phyloP scores from a whole-genome alignment of 2,329 filamentous ascomycete genomes.

The Exophiala spinifera region DNA sequence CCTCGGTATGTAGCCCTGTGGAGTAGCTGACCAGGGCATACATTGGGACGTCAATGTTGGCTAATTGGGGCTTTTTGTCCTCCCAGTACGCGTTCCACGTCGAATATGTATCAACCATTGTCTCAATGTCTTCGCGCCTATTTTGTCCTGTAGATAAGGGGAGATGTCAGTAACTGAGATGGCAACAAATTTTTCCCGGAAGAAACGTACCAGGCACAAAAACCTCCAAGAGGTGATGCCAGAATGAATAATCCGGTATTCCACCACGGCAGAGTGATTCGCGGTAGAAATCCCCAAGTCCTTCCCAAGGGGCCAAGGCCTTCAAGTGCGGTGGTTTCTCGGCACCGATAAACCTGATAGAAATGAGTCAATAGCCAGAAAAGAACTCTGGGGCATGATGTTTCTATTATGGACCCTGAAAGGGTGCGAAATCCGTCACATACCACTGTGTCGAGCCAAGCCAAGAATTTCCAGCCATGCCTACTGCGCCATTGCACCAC shows the following conservation, averaged over 20 bases:
- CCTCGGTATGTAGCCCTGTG: conserved; percentile 38
- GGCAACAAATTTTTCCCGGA: too few relatives aligned
- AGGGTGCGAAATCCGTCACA: too few relatives aligned
- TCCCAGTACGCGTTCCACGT: conserved; percentile 31
- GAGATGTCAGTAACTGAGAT: neutral
- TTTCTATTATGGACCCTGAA: too few relatives aligned
- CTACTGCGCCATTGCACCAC: conserved; percentile 47
- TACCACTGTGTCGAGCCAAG: conserved; percentile 44
- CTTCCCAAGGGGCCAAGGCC: conserved; percentile 51
- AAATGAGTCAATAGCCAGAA: too few relatives aligned
- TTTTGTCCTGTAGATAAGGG: neutral
- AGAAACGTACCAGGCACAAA: too few relatives aligned
- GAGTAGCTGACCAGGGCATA: conserved; percentile 38
- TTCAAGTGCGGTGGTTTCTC: conserved; percentile 42
- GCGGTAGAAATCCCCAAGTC: conserved; percentile 46
- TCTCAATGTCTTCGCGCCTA: conserved; percentile 39
- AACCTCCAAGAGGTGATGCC: too few relatives aligned
- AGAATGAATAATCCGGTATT: neutral
- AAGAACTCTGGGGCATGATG: conserved; percentile 32
- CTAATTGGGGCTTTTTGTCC: conserved; percentile 21
- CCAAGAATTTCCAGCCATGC: conserved; percentile 44
- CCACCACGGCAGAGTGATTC: conserved; percentile 48
- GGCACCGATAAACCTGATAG: conserved; percentile 42
- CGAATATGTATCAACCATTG: conserved; percentile 41
- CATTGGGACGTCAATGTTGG: conserved; percentile 34